Conservation (phyloP, 345 rosid species). For the Euphorbia lathyris region DNA sequence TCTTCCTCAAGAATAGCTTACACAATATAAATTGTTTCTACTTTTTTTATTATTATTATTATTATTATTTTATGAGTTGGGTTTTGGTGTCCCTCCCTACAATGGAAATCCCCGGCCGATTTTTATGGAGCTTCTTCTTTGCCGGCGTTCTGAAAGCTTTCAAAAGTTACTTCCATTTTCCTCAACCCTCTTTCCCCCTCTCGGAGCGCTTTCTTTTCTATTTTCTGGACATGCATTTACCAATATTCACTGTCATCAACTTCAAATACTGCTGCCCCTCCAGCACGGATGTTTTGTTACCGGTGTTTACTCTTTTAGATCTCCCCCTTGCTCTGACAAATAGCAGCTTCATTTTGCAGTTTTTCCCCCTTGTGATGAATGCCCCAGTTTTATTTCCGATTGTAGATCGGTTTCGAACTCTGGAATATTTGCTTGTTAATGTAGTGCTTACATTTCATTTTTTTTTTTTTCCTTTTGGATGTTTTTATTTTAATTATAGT, state of each 20-base stretch:
- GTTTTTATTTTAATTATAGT: too few species aligned
- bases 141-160: not conserved
- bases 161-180: not conserved
- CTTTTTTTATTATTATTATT: too few species aligned
- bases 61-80: not conserved
- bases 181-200: not conserved
- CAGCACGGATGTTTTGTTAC: not conserved
- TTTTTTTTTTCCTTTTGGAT: not conserved
- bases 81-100: conserved; percentile 16
- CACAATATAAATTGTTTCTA: conserved; percentile 6
- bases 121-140: not conserved
- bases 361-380: not conserved
- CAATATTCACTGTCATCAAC: conserved; percentile 4
- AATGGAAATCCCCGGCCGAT: not conserved
- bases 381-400: not conserved
- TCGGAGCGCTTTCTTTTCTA: not conserved
- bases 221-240: conserved; percentile 6
- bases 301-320: not conserved
- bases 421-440: not conserved
- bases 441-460: not conserved
- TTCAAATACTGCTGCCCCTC: not conserved
- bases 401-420: not conserved
- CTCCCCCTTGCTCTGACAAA: not conserved
- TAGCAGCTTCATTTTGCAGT: not conserved
- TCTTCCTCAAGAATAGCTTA: conserved; percentile 26